Evolutionary conservation across 441 rosid species (phyloP).

Genomic region (Pelargonium citronellum): DNA sequence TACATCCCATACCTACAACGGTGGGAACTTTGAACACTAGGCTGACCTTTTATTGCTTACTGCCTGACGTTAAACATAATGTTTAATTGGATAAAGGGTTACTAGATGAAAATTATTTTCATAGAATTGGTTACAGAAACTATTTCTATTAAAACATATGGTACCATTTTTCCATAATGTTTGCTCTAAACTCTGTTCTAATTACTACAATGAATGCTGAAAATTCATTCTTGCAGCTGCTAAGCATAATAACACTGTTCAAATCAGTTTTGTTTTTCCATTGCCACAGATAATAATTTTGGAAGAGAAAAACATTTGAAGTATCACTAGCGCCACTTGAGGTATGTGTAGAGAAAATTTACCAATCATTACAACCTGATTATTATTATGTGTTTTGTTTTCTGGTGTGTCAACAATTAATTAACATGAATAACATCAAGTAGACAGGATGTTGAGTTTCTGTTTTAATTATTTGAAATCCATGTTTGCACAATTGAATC

Average conservation of each 20-base stretch:
- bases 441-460: background rate
- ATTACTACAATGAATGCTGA: background rate
- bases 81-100: background rate
- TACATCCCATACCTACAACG: background rate
- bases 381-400: background rate
- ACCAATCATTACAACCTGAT: background rate
- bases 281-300: background rate
- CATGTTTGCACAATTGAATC: too few species aligned
- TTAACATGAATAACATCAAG: background rate
- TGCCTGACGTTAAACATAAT: background rate
- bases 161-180: background rate
- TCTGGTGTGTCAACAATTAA: background rate
- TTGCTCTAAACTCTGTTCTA: background rate
- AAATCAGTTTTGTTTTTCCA: background rate
- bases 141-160: background rate
- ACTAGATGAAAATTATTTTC: background rate
- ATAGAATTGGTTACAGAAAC: background rate
- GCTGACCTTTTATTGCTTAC: background rate
- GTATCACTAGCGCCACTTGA: background rate
- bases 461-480: too few species aligned
- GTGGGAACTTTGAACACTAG: background rate
- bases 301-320: background rate
- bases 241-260: background rate
- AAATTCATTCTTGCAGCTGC: background rate
- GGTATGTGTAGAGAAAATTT: slow-evolving; percentile 3